These are phyloP conservation scores for Ceratocystis ficicola DNA, from an alignment of 2,329 filamentous ascomycete species.

Conservation along the genomic window DNA sequence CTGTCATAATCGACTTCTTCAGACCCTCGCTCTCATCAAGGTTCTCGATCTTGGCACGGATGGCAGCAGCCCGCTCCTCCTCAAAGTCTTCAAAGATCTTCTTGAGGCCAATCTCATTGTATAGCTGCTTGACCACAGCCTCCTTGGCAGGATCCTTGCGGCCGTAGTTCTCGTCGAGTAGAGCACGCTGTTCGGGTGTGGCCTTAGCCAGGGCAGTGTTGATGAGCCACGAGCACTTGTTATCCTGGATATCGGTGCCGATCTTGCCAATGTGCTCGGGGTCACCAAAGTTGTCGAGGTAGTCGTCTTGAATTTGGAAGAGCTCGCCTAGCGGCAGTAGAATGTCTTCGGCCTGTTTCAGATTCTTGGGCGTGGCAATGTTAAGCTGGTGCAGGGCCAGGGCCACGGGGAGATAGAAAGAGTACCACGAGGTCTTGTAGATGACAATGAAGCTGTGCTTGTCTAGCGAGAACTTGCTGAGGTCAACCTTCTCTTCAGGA, in stretches of 20 bases:
- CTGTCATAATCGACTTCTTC: slow-evolving; percentile 81
- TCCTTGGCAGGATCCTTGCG: slow-evolving; percentile 77
- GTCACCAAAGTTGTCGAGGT: slow-evolving; percentile 93
- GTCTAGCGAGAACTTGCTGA: slow-evolving; percentile 86
- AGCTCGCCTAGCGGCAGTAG: slow-evolving; percentile 96
- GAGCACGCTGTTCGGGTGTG: slow-evolving; percentile 71
- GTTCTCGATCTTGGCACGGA: slow-evolving; percentile 60
- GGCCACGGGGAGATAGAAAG: slow-evolving; percentile 94
- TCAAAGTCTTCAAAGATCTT: slow-evolving; percentile 79
- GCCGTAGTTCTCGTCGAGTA: slow-evolving; percentile 89
- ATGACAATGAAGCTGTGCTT: slow-evolving; percentile 98
- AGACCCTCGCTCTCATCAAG: slow-evolving; percentile 80
- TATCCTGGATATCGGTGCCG: slow-evolving; percentile 96
- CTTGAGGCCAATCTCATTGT: slow-evolving; percentile 73
- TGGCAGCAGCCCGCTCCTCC: slow-evolving; percentile 69
- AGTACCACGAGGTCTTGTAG: slow-evolving; percentile 99
- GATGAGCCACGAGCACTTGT: slow-evolving; percentile 98
- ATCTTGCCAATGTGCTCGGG: slow-evolving; percentile 94
- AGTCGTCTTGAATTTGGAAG: slow-evolving; percentile 98
- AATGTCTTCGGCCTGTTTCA: slow-evolving; percentile 80
- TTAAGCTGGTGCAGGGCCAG: slow-evolving; percentile 77
- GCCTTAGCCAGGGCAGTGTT: slow-evolving; percentile 80
- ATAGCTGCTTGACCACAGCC: slow-evolving; percentile 76
- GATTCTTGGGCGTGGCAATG: slow-evolving; percentile 74
- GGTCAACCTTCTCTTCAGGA: slow-evolving; percentile 82